A percentile compares a stretch with the other conserved stretches of the same genome.
Evolutionary conservation across 192 early-diverging fungal genomes (phyloP).

Genomic region (Umbelopsis ramanniana): DNA sequence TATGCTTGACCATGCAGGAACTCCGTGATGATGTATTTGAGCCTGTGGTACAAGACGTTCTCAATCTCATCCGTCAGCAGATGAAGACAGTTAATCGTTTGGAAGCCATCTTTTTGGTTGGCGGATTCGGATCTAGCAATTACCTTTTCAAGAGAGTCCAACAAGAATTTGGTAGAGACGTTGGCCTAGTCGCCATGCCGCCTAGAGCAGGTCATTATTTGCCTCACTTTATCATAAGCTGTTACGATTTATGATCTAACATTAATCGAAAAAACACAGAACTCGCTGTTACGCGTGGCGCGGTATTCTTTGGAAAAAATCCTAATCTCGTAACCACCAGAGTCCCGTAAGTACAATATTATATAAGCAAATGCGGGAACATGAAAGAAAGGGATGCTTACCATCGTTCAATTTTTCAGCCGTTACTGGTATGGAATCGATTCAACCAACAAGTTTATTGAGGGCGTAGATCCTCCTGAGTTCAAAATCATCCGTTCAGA

Average conservation of each 20-base stretch:
- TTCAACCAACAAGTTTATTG: conserved; percentile 48
- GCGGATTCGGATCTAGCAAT: conserved; percentile 52
- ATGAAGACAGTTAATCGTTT: conserved; percentile 35
- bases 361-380: no score
- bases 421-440: conserved; percentile 57
- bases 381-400: background rate
- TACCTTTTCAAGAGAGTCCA: conserved; percentile 52
- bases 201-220: conserved; percentile 29
- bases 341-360: conserved; percentile 6
- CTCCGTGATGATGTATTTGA: conserved; percentile 51
- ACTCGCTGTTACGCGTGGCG: conserved; percentile 51
- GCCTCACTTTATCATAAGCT: background rate
- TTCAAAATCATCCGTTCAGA: conserved; percentile 51
- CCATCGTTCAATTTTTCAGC: background rate
- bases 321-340: conserved; percentile 32
- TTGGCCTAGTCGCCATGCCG: conserved; percentile 20
- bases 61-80: conserved; percentile 42
- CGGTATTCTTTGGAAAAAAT: conserved; percentile 49
- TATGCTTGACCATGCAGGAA: conserved; percentile 46
- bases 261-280: conserved; percentile 20
- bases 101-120: conserved; percentile 55
- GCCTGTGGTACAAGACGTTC: conserved; percentile 47
- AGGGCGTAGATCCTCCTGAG: conserved; percentile 49
- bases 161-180: conserved; percentile 42
- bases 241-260: background rate